Conservation (phyloP, 176 grass and related monocot species). For the Bonia amplexicaulis region DNA sequence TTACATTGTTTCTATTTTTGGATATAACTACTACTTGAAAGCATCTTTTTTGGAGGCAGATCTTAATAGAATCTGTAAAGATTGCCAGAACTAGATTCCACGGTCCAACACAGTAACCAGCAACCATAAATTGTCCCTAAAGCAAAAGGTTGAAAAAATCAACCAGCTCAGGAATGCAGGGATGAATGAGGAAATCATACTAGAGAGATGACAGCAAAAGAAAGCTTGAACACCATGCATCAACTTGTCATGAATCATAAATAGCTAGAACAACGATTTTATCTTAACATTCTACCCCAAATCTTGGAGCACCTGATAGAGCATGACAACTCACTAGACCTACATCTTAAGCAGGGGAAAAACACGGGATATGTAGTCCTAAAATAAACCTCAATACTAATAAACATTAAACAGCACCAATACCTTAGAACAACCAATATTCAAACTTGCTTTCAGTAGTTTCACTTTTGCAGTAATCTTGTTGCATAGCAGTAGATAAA, state of each 20-base stretch:
- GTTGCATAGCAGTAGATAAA: background rate
- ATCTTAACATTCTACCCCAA: slow-evolving; percentile 3
- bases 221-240: background rate
- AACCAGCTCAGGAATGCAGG: background rate
- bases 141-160: background rate
- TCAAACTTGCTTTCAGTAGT: background rate
- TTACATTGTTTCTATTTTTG: background rate
- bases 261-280: background rate
- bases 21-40: background rate
- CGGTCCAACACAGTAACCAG: background rate
- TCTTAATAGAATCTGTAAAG: background rate
- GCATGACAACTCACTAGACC: background rate
- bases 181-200: background rate
- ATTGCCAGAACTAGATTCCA: background rate
- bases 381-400: background rate
- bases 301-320: slow-evolving; percentile 9
- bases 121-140: background rate
- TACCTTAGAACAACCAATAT: slow-evolving; percentile 8
- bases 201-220: slow-evolving; percentile 1
- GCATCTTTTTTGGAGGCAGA: background rate
- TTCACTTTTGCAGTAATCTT: slow-evolving; percentile 12
- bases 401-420: background rate
- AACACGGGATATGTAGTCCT: background rate
- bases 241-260: background rate
- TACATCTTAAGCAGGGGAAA: background rate